Conservation (phyloP, 2,329 filamentous ascomycete genomes). For the Clonostachys rhizophaga region DNA sequence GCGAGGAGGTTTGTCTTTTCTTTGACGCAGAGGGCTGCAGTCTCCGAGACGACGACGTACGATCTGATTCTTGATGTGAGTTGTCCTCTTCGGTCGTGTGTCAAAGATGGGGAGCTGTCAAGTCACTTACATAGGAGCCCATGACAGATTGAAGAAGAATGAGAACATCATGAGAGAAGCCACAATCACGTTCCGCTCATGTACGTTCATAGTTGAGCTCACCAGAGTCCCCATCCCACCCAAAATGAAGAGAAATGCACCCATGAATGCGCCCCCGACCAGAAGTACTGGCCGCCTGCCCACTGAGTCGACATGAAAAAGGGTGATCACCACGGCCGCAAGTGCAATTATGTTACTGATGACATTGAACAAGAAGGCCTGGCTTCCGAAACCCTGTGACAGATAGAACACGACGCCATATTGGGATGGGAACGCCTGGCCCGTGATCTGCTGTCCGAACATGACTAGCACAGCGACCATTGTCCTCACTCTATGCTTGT, state of each 20-base stretch:
- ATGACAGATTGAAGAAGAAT: slow-evolving; percentile 15
- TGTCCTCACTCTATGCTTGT: slow-evolving; percentile 11
- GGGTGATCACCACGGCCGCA: slow-evolving; percentile 6
- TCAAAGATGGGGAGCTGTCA: not conserved
- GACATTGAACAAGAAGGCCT: slow-evolving; percentile 14
- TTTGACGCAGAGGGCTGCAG: slow-evolving; percentile 14
- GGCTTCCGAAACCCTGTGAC: slow-evolving; percentile 16
- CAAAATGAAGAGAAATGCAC: slow-evolving; percentile 23
- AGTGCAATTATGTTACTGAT: slow-evolving; percentile 10
- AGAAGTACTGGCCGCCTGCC: slow-evolving; percentile 12
- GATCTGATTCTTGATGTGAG: slow-evolving; percentile 6
- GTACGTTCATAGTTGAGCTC: slow-evolving; percentile 10
- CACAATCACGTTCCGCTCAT: slow-evolving; percentile 13
- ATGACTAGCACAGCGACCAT: slow-evolving; percentile 14
- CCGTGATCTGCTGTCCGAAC: slow-evolving; percentile 21
- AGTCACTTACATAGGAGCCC: slow-evolving; percentile 15
- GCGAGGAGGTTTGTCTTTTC: slow-evolving; percentile 22
- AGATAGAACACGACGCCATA: slow-evolving; percentile 23
- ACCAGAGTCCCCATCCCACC: slow-evolving; percentile 22
- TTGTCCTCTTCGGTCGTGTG: not conserved
- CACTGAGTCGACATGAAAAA: slow-evolving; percentile 9
- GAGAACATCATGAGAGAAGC: slow-evolving; percentile 16
- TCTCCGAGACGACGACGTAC: slow-evolving; percentile 17
- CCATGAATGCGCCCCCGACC: slow-evolving; percentile 17
- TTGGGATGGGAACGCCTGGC: slow-evolving; percentile 17